Conservation (phyloP, 2,329 filamentous ascomycete species). For the Stromatinia cepivora region DNA sequence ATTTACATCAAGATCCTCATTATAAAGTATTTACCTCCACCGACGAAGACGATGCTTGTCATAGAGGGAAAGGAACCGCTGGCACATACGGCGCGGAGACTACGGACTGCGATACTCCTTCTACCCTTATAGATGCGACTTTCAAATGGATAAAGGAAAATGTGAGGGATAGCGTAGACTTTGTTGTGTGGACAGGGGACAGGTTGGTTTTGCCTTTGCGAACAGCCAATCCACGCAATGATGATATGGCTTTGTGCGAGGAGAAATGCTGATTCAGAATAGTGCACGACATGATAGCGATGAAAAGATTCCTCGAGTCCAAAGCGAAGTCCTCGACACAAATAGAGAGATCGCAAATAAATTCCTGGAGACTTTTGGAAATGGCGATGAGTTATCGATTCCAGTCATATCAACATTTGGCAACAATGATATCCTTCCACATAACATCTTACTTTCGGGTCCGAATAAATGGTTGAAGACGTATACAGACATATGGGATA, state of each 20-base stretch:
- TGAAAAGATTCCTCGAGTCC: slow-evolving; percentile 72
- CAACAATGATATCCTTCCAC: slow-evolving; percentile 96
- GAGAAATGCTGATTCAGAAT: slow-evolving; percentile 10
- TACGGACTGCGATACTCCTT: slow-evolving; percentile 84
- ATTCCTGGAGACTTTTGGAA: slow-evolving; percentile 72
- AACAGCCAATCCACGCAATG: slow-evolving; percentile 3
- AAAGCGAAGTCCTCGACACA: slow-evolving; percentile 71
- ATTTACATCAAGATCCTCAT: slow-evolving; percentile 87
- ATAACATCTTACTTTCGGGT: slow-evolving; percentile 86
- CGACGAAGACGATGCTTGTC: slow-evolving; percentile 69
- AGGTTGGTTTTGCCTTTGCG: slow-evolving; percentile 52
- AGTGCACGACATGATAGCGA: slow-evolving; percentile 76
- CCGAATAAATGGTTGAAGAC: slow-evolving; percentile 83
- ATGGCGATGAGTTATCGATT: slow-evolving; percentile 59
- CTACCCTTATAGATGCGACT: slow-evolving; percentile 79
- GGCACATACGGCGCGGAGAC: slow-evolving; percentile 83
- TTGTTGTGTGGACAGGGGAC: slow-evolving; percentile 91
- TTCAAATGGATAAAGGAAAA: slow-evolving; percentile 84
- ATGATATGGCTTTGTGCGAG: slow-evolving; percentile 16
- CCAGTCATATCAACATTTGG: slow-evolving; percentile 89
- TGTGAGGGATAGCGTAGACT: slow-evolving; percentile 77
- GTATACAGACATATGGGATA: slow-evolving; percentile 77
- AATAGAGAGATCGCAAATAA: slow-evolving; percentile 76
- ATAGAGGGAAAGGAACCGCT: slow-evolving; percentile 73
- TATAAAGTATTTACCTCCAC: slow-evolving; percentile 80